Evolutionary conservation across 352 stramenopile species (phyloP).

Genomic region (Pythium sp.): DNA sequence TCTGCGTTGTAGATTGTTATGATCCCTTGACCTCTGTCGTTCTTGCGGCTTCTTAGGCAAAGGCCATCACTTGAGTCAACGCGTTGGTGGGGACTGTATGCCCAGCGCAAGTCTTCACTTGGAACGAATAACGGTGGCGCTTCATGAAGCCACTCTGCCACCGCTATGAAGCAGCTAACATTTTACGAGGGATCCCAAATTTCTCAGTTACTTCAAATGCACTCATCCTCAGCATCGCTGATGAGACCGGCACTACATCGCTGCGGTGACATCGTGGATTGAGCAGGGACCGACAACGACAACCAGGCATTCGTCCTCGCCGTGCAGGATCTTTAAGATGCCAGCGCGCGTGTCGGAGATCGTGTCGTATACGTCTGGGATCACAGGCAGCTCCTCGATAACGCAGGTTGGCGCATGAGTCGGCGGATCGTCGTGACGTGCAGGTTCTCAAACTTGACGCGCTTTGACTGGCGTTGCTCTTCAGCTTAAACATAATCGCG

Average conservation of each 20-base stretch:
- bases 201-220: too few species aligned
- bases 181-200: too few species aligned
- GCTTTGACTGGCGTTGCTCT: conserved; percentile 45
- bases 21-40: too few species aligned
- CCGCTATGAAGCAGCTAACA: too few species aligned
- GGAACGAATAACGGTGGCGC: too few species aligned
- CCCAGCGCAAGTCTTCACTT: too few species aligned
- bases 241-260: conserved; percentile 58
- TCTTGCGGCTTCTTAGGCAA: too few species aligned
- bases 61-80: too few species aligned
- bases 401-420: conserved; percentile 63
- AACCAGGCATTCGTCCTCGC: conserved; percentile 78
- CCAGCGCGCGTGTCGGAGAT: conserved; percentile 47
- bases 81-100: too few species aligned
- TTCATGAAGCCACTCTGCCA: too few species aligned
- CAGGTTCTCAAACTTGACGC: conserved; percentile 64
- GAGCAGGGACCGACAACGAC: conserved; percentile 87
- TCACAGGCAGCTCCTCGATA: conserved; percentile 73
- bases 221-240: too few species aligned
- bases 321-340: conserved; percentile 60
- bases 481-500: conserved; percentile 22
- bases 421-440: conserved; percentile 71
- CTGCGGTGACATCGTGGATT: conserved; percentile 85
- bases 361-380: conserved; percentile 60
- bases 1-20: too few species aligned